phyloP scores from a whole-genome alignment of 495 filamentous ascomycete species.

The Amphirosellinia nigrospora region DNA sequence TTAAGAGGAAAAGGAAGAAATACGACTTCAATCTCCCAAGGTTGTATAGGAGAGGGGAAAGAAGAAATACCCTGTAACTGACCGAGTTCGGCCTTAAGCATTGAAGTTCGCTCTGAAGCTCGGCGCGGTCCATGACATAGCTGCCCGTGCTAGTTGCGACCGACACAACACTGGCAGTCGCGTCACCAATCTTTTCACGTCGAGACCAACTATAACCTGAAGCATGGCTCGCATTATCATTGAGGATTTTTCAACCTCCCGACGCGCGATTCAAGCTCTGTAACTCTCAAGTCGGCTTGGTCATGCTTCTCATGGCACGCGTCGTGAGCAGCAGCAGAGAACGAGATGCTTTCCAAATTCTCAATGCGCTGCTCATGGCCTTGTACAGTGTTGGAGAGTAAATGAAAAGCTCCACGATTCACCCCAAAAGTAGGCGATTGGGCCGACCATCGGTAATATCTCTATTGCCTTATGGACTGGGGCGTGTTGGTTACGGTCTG shows the following conservation, averaged over 20 bases:
- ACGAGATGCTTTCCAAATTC: slow-evolving; percentile 64
- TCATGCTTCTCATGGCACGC: slow-evolving; percentile 65
- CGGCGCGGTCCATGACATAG: slow-evolving; percentile 41
- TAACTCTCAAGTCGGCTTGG: slow-evolving; percentile 60
- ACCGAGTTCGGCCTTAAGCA: slow-evolving; percentile 60
- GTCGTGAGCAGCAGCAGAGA: slow-evolving; percentile 62
- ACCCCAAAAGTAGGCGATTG: slow-evolving; percentile 29
- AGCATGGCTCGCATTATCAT: slow-evolving; percentile 51
- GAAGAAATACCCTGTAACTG: slow-evolving; percentile 60
- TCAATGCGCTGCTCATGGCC: slow-evolving; percentile 63
- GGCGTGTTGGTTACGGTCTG: slow-evolving; percentile 39
- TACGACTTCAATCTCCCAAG: slow-evolving; percentile 72
- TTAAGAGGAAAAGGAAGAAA: slow-evolving; percentile 71
- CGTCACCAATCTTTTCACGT: slow-evolving; percentile 41
- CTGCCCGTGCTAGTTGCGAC: slow-evolving; percentile 50
- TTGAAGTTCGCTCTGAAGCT: slow-evolving; percentile 59
- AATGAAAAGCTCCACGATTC: slow-evolving; percentile 39
- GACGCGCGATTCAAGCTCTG: slow-evolving; percentile 66
- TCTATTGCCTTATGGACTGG: slow-evolving; percentile 32
- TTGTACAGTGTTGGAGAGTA: slow-evolving; percentile 49
- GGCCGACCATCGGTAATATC: slow-evolving; percentile 34
- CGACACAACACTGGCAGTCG: slow-evolving; percentile 51
- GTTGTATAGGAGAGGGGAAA: slow-evolving; percentile 60
- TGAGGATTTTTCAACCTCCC: slow-evolving; percentile 63
- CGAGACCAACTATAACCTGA: slow-evolving; percentile 42